Conservation (phyloP, 768 basidiomycete species). For the Lyophyllum atratum region DNA sequence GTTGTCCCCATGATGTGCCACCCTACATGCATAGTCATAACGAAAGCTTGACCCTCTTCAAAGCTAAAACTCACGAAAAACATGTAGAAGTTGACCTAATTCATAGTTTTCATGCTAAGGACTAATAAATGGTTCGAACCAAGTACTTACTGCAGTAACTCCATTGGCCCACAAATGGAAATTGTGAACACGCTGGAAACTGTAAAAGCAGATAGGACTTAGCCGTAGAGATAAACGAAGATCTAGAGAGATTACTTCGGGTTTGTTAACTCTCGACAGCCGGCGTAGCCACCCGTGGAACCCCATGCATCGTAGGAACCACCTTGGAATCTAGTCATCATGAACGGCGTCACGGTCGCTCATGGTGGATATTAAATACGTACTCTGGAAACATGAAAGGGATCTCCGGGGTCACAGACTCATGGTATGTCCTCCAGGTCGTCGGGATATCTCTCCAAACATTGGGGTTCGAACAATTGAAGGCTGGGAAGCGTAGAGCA, state of each 20-base stretch:
- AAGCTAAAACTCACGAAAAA: constrained; percentile 10
- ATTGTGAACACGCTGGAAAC: constrained; percentile 19
- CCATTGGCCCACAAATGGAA: constrained; percentile 20
- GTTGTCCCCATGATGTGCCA: constrained; percentile 18
- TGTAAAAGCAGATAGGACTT: background rate
- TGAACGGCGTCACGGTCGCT: background rate
- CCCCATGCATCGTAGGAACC: constrained; percentile 18
- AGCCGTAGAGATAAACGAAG: background rate
- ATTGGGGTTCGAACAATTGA: constrained; percentile 15
- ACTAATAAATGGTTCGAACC: background rate
- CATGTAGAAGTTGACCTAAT: constrained; percentile 17
- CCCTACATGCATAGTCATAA: constrained; percentile 4
- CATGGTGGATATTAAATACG: background rate
- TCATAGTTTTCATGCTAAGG: background rate
- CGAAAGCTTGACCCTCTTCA: background rate
- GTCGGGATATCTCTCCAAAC: constrained; percentile 19
- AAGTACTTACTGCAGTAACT: constrained; percentile 15
- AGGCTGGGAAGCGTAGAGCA: constrained; percentile 1
- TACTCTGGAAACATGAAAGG: constrained; percentile 22
- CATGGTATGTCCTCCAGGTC: constrained; percentile 19
- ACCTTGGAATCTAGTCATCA: constrained; percentile 13
- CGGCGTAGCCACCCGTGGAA: constrained; percentile 11
- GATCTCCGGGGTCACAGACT: constrained; percentile 15
- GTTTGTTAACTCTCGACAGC: constrained; percentile 15
- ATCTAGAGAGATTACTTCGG: constrained; percentile 10